Conservation (phyloP, 2,329 filamentous ascomycete species). For the Scorias spongiosa region DNA sequence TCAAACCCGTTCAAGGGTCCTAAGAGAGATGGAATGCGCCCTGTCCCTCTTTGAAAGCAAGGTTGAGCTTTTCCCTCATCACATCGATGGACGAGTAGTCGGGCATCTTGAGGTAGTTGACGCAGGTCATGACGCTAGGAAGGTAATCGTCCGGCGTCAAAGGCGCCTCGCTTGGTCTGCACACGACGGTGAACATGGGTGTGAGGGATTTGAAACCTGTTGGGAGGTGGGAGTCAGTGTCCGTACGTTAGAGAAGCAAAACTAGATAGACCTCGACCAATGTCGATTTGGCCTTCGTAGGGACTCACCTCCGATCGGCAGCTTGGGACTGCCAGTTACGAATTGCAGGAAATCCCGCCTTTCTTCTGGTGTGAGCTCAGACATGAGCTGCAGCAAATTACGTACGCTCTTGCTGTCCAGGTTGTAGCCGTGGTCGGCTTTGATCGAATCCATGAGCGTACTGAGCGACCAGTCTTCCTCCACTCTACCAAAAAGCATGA, state of each 20-base stretch:
- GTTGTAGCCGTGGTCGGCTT: constrained; percentile 95
- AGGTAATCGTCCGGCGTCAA: constrained; percentile 92
- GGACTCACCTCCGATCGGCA: constrained; percentile 83
- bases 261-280: not conserved
- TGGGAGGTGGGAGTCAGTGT: constrained; percentile 6
- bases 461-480: constrained; percentile 97
- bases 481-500: constrained; percentile 81
- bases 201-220: constrained; percentile 90
- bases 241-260: constrained; percentile 3
- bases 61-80: constrained; percentile 62
- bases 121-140: constrained; percentile 99
- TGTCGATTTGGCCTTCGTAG: not conserved
- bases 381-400: constrained; percentile 90
- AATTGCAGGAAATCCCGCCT: constrained; percentile 94
- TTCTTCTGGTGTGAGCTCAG: constrained; percentile 57
- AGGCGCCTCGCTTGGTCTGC: constrained; percentile 92
- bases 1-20: not conserved
- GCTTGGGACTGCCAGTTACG: constrained; percentile 91
- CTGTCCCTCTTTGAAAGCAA: constrained; percentile 87
- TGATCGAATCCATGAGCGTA: constrained; percentile 95
- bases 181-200: constrained; percentile 97
- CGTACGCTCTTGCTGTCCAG: constrained; percentile 94
- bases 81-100: constrained; percentile 72
- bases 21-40: constrained; percentile 76
- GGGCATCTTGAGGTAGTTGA: constrained; percentile 95